phyloP scores from a whole-genome alignment of 805 yeast genomes.

The Wickerhamiella siamensis region DNA sequence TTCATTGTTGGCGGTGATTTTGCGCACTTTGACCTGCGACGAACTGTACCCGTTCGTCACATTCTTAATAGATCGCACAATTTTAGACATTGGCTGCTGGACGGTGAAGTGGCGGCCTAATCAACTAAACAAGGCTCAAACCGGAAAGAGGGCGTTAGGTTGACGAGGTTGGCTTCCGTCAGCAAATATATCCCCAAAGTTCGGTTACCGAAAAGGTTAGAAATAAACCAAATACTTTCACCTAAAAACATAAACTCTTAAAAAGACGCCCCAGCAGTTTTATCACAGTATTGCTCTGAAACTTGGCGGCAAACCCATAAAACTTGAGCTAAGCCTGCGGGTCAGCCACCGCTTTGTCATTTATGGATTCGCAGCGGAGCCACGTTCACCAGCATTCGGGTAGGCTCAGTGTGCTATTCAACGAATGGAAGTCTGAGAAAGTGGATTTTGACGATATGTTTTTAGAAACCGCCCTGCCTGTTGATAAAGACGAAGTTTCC shows the following conservation, averaged over 20 bases:
- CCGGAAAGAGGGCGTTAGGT: too few species aligned
- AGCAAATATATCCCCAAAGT: too few species aligned
- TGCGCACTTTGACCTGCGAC: conserved; percentile 77
- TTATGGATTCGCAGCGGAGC: conserved; percentile 23
- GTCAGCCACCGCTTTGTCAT: not conserved
- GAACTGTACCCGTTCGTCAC: conserved; percentile 79
- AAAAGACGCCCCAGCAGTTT: too few species aligned
- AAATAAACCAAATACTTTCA: too few species aligned
- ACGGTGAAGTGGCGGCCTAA: too few species aligned
- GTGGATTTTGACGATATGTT: conserved; percentile 21
- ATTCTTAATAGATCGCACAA: conserved; percentile 75
- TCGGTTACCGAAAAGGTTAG: too few species aligned
- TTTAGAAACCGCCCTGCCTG: conserved; percentile 15
- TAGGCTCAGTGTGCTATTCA: conserved; percentile 18
- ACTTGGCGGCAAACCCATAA: too few species aligned
- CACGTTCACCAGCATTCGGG: conserved; percentile 21
- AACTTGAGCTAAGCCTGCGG: too few species aligned
- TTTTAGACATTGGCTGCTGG: conserved; percentile 80
- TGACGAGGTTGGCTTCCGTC: too few species aligned
- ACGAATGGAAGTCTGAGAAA: conserved; percentile 22
- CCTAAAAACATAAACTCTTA: too few species aligned
- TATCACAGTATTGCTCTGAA: too few species aligned
- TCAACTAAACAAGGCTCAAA: too few species aligned
- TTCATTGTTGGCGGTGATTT: conserved; percentile 76
- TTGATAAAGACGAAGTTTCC: conserved; percentile 18